Evolutionary conservation across 2,329 filamentous ascomycete genomes (phyloP).

Genomic region (Rhynchosporium graminicola): DNA sequence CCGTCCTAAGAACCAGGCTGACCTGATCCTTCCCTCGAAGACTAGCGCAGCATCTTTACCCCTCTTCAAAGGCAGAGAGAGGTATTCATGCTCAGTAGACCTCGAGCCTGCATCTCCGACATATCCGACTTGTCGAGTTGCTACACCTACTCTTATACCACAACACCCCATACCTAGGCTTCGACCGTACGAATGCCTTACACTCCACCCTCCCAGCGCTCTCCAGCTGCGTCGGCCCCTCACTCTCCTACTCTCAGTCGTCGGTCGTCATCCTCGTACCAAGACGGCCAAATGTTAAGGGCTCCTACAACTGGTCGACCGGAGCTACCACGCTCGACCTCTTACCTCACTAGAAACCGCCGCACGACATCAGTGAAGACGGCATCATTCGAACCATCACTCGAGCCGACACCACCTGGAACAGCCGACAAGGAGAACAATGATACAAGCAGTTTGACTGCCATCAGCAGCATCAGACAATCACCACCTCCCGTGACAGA

Average conservation of each 20-base stretch:
- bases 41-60: slow-evolving; percentile 27
- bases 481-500: slow-evolving; percentile 82
- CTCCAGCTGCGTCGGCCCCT: slow-evolving; percentile 60
- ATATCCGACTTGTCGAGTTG: slow-evolving; percentile 23
- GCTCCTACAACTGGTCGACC: slow-evolving; percentile 45
- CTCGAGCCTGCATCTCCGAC: slow-evolving; percentile 30
- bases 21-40: slow-evolving; percentile 25
- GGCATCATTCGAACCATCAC: slow-evolving; percentile 37
- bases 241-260: slow-evolving; percentile 59
- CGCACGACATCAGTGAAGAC: slow-evolving; percentile 54
- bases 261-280: slow-evolving; percentile 54
- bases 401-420: slow-evolving; percentile 34
- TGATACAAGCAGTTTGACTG: slow-evolving; percentile 35
- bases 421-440: slow-evolving; percentile 36
- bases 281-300: slow-evolving; percentile 42
- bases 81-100: slow-evolving; percentile 30
- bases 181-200: slow-evolving; percentile 71
- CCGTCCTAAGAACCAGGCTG: slow-evolving; percentile 27
- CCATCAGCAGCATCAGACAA: slow-evolving; percentile 69
- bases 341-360: slow-evolving; percentile 65
- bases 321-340: slow-evolving; percentile 62
- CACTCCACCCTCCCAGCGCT: slow-evolving; percentile 73
- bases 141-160: slow-evolving; percentile 18
- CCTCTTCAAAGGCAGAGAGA: slow-evolving; percentile 4
- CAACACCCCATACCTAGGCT: slow-evolving; percentile 15